These are phyloP conservation scores for Chlorella variabilis DNA, from an alignment of 163 green algal species.

Conservation along the genomic window DNA sequence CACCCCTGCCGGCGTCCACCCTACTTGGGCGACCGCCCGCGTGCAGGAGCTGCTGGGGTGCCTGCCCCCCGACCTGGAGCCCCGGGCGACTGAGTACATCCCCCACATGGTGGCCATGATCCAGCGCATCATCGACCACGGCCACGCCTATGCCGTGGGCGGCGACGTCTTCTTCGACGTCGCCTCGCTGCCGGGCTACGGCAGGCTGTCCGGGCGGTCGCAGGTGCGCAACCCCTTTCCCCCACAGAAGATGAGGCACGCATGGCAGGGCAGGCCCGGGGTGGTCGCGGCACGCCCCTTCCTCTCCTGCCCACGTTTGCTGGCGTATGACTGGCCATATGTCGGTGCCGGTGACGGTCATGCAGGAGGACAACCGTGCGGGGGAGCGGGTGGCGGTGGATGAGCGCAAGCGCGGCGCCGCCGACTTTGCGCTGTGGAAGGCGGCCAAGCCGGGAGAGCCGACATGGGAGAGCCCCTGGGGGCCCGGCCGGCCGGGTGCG, in stretches of 20 bases:
- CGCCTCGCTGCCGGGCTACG: slow-evolving; percentile 70
- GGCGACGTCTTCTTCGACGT: slow-evolving; percentile 98
- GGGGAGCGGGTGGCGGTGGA: slow-evolving; percentile 92
- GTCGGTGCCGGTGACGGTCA: too few species aligned
- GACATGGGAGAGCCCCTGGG: slow-evolving; percentile 94
- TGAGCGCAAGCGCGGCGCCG: slow-evolving; percentile 82
- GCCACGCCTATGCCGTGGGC: slow-evolving; percentile 85
- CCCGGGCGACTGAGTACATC: slow-evolving; percentile 91
- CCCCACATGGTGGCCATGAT: slow-evolving; percentile 91
- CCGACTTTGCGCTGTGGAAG: slow-evolving; percentile 98
- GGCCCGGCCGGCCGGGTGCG: slow-evolving; percentile 77
- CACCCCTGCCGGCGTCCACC: too few species aligned
- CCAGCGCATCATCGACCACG: slow-evolving; percentile 66
- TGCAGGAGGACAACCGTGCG: slow-evolving; percentile 84
- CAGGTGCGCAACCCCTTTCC: slow-evolving; percentile 68
- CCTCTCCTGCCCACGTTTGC: neutral
- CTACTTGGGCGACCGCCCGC: too few species aligned
- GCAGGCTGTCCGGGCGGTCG: slow-evolving; percentile 72
- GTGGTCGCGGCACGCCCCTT: too few species aligned
- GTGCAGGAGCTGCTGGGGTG: slow-evolving; percentile 79
- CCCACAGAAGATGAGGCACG: too few species aligned
- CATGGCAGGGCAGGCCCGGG: too few species aligned
- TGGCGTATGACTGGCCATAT: too few species aligned
- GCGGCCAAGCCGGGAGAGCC: slow-evolving; percentile 91
- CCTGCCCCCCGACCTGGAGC: slow-evolving; percentile 87